phyloP scores from a whole-genome alignment of 257 asterid species.

The Echites panduratus region DNA sequence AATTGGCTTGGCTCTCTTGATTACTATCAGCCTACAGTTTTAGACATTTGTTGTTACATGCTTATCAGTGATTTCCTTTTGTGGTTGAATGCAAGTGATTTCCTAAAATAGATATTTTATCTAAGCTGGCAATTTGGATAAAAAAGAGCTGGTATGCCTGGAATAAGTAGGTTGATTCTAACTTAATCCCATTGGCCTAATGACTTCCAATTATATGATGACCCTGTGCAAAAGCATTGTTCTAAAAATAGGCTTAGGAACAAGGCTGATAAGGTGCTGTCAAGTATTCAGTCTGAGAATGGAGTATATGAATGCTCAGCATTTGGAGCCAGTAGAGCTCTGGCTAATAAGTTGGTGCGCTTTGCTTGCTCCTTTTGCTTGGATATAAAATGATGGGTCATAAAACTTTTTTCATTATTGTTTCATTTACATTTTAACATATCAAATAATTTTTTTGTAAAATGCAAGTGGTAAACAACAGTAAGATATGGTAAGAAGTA shows the following conservation, averaged over 20 bases:
- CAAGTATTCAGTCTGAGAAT: no score
- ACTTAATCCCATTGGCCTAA: not conserved
- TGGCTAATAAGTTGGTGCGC: not conserved
- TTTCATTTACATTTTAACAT: not conserved
- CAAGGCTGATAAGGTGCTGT: not conserved
- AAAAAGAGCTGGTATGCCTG: not conserved
- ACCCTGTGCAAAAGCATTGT: not conserved
- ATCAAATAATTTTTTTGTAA: not conserved
- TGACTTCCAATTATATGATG: not conserved
- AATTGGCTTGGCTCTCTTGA: slow-evolving; percentile 6
- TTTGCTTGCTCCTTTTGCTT: not conserved
- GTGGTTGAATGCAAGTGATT: not conserved
- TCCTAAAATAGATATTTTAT: no score
- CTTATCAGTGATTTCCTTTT: not conserved
- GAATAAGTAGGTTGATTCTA: not conserved
- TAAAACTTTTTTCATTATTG: not conserved
- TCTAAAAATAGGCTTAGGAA: not conserved
- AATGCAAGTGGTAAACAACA: not conserved
- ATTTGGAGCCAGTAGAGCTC: not conserved
- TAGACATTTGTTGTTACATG: not conserved
- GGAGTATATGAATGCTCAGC: not conserved
- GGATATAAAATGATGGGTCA: not conserved
- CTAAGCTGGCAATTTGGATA: not conserved
- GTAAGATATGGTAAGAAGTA: not conserved
- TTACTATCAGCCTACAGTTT: not conserved